Conservation (phyloP, 139 green algal species). For the Volvox reticuliferus region DNA sequence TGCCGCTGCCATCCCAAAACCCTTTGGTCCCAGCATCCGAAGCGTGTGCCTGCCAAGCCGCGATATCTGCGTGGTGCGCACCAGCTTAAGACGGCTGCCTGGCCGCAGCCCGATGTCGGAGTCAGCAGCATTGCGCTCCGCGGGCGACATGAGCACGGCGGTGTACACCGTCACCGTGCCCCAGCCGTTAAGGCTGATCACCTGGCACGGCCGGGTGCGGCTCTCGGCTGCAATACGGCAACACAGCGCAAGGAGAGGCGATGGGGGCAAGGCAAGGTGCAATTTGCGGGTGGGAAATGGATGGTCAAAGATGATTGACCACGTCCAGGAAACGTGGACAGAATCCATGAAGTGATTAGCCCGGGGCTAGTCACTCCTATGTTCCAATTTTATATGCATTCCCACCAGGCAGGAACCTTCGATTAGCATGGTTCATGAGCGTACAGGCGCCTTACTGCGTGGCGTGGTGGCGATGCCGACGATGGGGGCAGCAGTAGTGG, state of each 20-base stretch:
- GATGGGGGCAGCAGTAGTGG: slow-evolving; percentile 39
- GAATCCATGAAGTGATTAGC: no score
- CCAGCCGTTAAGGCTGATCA: slow-evolving; percentile 56
- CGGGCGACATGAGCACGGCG: slow-evolving; percentile 45
- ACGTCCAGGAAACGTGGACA: no score
- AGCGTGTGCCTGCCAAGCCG: slow-evolving; percentile 55
- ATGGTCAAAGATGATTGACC: no score
- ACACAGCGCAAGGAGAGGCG: neutral
- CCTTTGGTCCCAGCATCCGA: neutral
- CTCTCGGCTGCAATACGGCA: slow-evolving; percentile 15
- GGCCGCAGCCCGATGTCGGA: slow-evolving; percentile 62
- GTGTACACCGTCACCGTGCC: slow-evolving; percentile 60
- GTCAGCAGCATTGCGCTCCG: slow-evolving; percentile 42
- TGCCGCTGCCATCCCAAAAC: neutral
- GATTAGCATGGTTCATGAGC: no score
- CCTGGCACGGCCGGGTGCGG: slow-evolving; percentile 40
- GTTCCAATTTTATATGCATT: no score
- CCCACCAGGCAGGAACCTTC: no score
- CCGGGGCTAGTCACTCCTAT: no score
- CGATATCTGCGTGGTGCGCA: slow-evolving; percentile 43
- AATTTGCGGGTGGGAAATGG: no score
- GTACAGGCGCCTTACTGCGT: slow-evolving; percentile 19
- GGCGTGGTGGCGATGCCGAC: slow-evolving; percentile 29
- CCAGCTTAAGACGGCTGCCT: slow-evolving; percentile 63
- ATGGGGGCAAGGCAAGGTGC: no score